Base-by-base conservation (phyloP, 108 stramenopile genomes). In the Parmales sp. region DNA sequence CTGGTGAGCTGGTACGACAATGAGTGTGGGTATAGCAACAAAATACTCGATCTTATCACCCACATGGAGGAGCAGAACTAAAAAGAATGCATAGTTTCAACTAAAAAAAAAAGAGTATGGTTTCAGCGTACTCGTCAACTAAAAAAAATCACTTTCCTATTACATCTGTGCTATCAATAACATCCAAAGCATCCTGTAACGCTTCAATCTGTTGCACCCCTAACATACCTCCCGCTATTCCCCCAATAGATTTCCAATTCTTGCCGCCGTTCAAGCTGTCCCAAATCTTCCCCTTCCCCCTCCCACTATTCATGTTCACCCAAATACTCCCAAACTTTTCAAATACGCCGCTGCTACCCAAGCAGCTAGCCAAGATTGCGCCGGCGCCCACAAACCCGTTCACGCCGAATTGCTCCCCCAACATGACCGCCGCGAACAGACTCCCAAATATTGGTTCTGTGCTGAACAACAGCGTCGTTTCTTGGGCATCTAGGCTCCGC, bases 1-100 rank as follows among this genome's bases (percentile, higher is more conserved):
- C 86, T 98, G 51, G 95, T 97, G 19, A 84, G 89, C 18, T 96
- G 95, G 92, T 98, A 96, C 71, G 95, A 98, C 71, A 98, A 98
- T 74, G 94, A 97, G 76, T 83, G 80, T 54, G 95, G 95, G 51
- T 98, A 96, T 87, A 91, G 88, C 38, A 80, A 79, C 79, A 87
- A 90, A 67, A 86, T 93, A 51, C 77, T 95, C 69, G 91, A 97
- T 69, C 78, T 96, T 70, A 94, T 97, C 86, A 64, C 82, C 74
- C 93, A 96, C 90, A 96, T 97, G 88, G 88, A 89, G 29, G 71
- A 67, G n/a, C 73, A 73, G 64, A 86, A 88, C 70, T 88, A 85
- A 81, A 70, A n/a, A n/a, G n/a, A n/a, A n/a, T n/a, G n/a, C n/a
- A n/a, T n/a, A n/a, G n/a, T n/a, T n/a, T n/a, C n/a, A n/a, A n/a